Percentiles rank a stretch among this genome's conserved stretches.
Conservation (phyloP, 352 stramenopile species). For the Globisporangium recalcitrans region DNA sequence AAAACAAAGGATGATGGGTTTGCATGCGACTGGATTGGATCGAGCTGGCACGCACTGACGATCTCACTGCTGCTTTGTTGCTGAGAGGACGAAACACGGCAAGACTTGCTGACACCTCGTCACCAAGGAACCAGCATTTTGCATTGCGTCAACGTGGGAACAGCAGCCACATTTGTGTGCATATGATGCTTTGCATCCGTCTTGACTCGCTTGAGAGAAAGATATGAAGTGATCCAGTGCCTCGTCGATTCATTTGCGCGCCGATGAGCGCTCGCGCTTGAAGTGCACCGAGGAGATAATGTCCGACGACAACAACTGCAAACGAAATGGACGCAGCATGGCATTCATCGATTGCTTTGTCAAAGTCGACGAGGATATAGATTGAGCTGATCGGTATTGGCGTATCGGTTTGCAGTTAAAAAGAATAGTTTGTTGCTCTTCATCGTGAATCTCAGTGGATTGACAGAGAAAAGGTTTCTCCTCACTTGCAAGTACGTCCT, state of each 20-base stretch:
- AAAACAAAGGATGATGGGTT: not conserved
- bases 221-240: no score
- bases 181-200: no score
- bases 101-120: not conserved
- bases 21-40: not conserved
- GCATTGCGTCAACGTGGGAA: not conserved
- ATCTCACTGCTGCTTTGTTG: not conserved
- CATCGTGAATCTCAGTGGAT: conserved; percentile 78
- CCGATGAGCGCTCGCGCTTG: no score
- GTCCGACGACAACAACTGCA: not conserved
- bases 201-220: no score
- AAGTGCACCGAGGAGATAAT: no score
- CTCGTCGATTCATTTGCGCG: no score
- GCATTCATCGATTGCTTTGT: not conserved
- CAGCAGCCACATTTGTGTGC: no score
- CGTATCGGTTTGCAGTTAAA: conserved; percentile 62
- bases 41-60: not conserved
- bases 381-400: not conserved
- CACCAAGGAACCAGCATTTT: no score
- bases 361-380: not conserved
- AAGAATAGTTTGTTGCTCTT: conserved; percentile 76
- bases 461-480: conserved; percentile 69
- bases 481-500: conserved; percentile 48
- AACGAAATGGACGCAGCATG: no score
- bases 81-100: not conserved